A percentile compares a stretch with the other conserved stretches of the same genome.
phyloP scores from a whole-genome alignment of 2,329 filamentous ascomycete genomes.

The Aureobasidium vineae region DNA sequence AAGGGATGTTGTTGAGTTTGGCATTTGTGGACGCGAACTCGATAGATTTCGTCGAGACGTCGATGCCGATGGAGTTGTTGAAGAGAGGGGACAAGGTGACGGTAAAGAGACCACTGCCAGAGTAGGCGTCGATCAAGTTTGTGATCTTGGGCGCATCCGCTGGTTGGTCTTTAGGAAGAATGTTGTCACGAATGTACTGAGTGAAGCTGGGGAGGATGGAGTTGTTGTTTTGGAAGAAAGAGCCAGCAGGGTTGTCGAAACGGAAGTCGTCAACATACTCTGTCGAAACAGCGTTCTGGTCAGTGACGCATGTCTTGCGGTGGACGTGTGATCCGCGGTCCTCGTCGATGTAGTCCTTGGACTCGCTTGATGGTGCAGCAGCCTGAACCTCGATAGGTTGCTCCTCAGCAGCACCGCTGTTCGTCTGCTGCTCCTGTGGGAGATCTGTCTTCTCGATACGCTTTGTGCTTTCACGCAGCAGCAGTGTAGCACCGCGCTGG shows the following conservation, averaged over 20 bases:
- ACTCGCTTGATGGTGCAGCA: conserved; percentile 35
- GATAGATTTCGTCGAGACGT: conserved; percentile 80
- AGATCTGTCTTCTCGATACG: conserved; percentile 55
- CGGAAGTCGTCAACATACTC: conserved; percentile 84
- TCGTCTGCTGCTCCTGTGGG: conserved; percentile 31
- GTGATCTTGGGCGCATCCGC: conserved; percentile 56
- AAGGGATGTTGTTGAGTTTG: conserved; percentile 65
- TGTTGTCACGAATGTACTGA: conserved; percentile 76
- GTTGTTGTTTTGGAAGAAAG: conserved; percentile 99
- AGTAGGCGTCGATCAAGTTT: conserved; percentile 97
- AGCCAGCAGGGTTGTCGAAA: conserved; percentile 87
- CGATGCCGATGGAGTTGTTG: conserved; percentile 77
- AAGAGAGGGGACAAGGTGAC: conserved; percentile 86
- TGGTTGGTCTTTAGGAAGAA: conserved; percentile 54
- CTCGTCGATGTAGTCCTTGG: conserved; percentile 53
- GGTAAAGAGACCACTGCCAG: conserved; percentile 93
- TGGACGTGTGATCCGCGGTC: conserved; percentile 65
- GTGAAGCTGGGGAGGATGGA: conserved; percentile 88
- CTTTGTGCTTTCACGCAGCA: conserved; percentile 81
- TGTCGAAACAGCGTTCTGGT: conserved; percentile 75
- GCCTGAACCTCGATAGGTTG: conserved; percentile 28
- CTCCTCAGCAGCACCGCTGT: conserved; percentile 34
- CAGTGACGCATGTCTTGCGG: conserved; percentile 83
- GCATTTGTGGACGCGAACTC: conserved; percentile 76
- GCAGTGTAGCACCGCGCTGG: conserved; percentile 77